phyloP scores from a whole-genome alignment of 139 green algal species.

The Edaphochlamys debaryana region DNA sequence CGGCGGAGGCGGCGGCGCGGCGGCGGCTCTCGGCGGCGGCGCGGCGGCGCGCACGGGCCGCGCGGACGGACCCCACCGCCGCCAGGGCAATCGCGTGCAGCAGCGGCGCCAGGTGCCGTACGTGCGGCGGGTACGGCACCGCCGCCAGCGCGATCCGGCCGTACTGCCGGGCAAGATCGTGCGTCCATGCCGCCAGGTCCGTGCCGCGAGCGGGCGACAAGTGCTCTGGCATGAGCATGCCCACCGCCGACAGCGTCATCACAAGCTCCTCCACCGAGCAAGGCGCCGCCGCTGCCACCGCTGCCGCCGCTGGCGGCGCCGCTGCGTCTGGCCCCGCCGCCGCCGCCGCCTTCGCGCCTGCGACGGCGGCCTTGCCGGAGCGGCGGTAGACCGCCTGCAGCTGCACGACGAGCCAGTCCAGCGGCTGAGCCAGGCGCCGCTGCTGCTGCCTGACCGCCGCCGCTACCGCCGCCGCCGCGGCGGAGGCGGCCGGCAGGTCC shows the following conservation, averaged over 20 bases:
- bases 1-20: neutral
- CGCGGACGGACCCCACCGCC: slow-evolving; percentile 5
- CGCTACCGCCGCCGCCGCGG: neutral
- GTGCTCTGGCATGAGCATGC: neutral
- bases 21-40: neutral
- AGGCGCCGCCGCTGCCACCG: neutral
- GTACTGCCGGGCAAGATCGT: slow-evolving; percentile 10
- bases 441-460: neutral
- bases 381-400: neutral
- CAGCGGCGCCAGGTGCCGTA: slow-evolving; percentile 30
- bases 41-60: neutral
- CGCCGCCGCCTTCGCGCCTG: neutral
- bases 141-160: neutral
- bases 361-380: neutral
- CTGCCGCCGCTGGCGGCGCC: neutral
- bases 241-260: slow-evolving; percentile 9
- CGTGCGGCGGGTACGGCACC: neutral
- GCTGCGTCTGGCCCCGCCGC: neutral
- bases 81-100: slow-evolving; percentile 15
- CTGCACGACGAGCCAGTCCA: neutral
- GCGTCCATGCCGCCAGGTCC: slow-evolving; percentile 9
- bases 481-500: neutral
- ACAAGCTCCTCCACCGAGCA: neutral
- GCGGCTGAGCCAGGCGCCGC: neutral
- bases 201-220: neutral